phyloP scores from a whole-genome alignment of 2,329 filamentous ascomycete species.

The Gnomoniopsis smithogilvyi region DNA sequence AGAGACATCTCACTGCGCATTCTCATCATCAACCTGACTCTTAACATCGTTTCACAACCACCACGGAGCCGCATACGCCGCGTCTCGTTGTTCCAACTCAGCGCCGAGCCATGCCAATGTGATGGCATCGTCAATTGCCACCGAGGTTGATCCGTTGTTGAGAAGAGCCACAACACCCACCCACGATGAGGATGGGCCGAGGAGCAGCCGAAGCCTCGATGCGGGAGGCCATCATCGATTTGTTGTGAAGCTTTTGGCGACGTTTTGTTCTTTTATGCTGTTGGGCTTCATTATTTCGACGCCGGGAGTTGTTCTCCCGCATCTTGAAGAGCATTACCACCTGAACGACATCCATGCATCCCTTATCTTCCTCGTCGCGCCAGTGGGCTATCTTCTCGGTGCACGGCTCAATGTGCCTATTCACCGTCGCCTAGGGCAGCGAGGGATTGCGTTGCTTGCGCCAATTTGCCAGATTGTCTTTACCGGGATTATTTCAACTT shows the following conservation, averaged over 20 bases:
- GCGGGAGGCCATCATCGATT: not conserved
- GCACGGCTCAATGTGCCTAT: constrained; percentile 36
- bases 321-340: constrained; percentile 35
- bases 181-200: not conserved
- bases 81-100: not conserved
- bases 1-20: no score
- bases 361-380: constrained; percentile 39
- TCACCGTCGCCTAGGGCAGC: constrained; percentile 38
- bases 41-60: not conserved
- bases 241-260: constrained; percentile 9
- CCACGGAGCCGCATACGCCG: not conserved
- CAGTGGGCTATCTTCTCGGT: constrained; percentile 40
- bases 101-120: not conserved
- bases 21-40: not conserved
- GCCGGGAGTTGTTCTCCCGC: constrained; percentile 30
- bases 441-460: constrained; percentile 37
- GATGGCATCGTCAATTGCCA: not conserved
- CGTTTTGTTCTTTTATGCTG: constrained; percentile 22
- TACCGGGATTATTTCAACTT: constrained; percentile 24
- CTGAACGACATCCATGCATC: constrained; percentile 41
- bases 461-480: constrained; percentile 34
- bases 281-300: constrained; percentile 26
- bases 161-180: not conserved
- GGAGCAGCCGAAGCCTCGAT: not conserved
- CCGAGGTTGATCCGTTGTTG: not conserved